Conservation (phyloP, 2,329 filamentous ascomycete genomes). For the Verticillium zaregamsianum region DNA sequence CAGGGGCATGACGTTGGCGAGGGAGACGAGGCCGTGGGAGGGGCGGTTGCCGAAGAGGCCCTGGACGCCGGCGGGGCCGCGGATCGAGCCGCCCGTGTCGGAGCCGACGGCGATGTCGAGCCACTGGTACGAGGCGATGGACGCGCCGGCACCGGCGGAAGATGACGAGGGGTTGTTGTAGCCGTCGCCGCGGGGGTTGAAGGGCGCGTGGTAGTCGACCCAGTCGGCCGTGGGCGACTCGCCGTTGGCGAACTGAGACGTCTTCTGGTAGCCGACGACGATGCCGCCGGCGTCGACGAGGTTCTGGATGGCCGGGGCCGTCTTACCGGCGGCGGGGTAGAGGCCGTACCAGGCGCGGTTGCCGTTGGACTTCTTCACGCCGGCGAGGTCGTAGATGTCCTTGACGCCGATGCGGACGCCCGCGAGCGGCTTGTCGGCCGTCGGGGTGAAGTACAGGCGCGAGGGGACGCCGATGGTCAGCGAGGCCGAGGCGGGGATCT, state of each 20-base stretch:
- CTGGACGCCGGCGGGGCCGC: slow-evolving; percentile 36
- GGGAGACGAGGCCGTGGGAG: slow-evolving; percentile 30
- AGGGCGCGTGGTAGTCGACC: slow-evolving; percentile 32
- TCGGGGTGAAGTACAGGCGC: slow-evolving; percentile 53
- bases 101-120: slow-evolving; percentile 38
- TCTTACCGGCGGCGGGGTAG: slow-evolving; percentile 41
- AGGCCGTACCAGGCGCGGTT: slow-evolving; percentile 54
- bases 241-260: slow-evolving; percentile 38
- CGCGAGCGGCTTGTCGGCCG: slow-evolving; percentile 49
- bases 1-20: slow-evolving; percentile 39
- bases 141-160: slow-evolving; percentile 25
- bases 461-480: slow-evolving; percentile 49
- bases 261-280: slow-evolving; percentile 41
- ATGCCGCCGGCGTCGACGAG: slow-evolving; percentile 55
- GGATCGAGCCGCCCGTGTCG: slow-evolving; percentile 42
- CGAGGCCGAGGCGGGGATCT: slow-evolving; percentile 20
- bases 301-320: slow-evolving; percentile 47
- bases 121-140: slow-evolving; percentile 38
- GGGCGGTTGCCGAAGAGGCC: slow-evolving; percentile 43
- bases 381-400: slow-evolving; percentile 55
- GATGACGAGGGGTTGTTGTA: slow-evolving; percentile 40
- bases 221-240: slow-evolving; percentile 41
- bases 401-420: slow-evolving; percentile 60
- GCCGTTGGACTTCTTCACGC: slow-evolving; percentile 48
- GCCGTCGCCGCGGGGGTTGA: slow-evolving; percentile 42